These are phyloP conservation scores for Cymbopogon flexuosus DNA, from an alignment of 202 grass and related monocot genomes.

Conservation along the genomic window DNA sequence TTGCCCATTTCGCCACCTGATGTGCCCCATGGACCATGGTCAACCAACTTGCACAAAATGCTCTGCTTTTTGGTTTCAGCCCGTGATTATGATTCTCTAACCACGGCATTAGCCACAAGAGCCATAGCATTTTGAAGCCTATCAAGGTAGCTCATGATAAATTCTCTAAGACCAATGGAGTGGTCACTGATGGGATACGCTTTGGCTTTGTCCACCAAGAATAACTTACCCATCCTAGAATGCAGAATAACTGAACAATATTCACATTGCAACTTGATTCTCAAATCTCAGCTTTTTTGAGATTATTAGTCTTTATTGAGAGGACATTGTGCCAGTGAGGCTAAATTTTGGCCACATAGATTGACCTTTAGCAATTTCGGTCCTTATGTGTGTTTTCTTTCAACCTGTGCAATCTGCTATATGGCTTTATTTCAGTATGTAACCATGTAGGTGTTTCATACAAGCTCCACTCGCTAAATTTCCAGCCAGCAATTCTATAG, in stretches of 20 bases:
- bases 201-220: neutral
- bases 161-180: neutral
- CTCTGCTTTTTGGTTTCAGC: neutral
- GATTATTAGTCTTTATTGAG: neutral
- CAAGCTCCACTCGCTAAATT: neutral
- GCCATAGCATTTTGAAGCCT: neutral
- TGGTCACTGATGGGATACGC: neutral
- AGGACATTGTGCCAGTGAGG: neutral
- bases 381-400: neutral
- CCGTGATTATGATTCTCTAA: slow-evolving; percentile 24
- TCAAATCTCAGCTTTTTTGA: neutral
- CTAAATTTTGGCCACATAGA: neutral
- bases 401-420: neutral
- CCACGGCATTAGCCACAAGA: neutral
- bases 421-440: neutral
- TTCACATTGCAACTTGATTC: neutral
- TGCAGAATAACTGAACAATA: neutral
- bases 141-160: neutral
- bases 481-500: neutral
- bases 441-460: neutral
- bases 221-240: neutral
- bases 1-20: neutral
- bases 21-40: slow-evolving; percentile 9
- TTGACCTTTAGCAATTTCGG: neutral
- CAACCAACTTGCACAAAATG: slow-evolving; percentile 37